phyloP scores from a whole-genome alignment of 805 yeast species.

The Candida sphagnicola region DNA sequence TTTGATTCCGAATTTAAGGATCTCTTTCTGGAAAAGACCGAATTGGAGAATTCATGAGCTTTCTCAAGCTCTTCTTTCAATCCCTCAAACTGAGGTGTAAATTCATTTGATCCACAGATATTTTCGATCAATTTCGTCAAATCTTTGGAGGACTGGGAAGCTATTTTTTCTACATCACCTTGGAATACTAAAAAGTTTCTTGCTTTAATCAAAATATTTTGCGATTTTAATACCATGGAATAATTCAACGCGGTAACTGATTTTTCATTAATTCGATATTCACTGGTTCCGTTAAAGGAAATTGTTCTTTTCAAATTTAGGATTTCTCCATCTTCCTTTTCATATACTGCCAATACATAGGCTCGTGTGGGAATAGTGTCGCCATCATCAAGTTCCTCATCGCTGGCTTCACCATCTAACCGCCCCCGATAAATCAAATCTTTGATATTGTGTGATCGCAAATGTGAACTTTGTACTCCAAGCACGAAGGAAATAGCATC shows the following conservation, averaged over 20 bases:
- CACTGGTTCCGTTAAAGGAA: conserved; percentile 55
- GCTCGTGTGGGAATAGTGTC: conserved; percentile 49
- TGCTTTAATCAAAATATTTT: conserved; percentile 83
- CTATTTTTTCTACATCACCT: conserved; percentile 94
- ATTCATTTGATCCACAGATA: conserved; percentile 77
- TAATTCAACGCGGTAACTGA: conserved; percentile 64
- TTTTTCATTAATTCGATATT: conserved; percentile 61
- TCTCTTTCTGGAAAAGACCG: conserved; percentile 65
- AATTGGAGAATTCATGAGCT: conserved; percentile 60
- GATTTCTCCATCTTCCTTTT: conserved; percentile 54
- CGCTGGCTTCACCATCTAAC: conserved; percentile 8
- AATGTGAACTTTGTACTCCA: conserved; percentile 71
- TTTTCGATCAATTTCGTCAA: conserved; percentile 73
- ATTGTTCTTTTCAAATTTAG: conserved; percentile 63
- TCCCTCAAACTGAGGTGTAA: conserved; percentile 59
- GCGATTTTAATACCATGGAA: conserved; percentile 58
- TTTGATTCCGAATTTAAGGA: conserved; percentile 68
- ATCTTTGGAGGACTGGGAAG: conserved; percentile 78
- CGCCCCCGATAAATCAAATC: conserved; percentile 81
- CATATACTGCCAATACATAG: conserved; percentile 74
- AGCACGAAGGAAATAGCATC: conserved; percentile 95
- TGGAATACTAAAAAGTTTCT: conserved; percentile 91
- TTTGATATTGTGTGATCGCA: conserved; percentile 67
- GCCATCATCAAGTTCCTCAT: conserved; percentile 13
- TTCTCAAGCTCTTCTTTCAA: conserved; percentile 61